Percentiles rank a stretch among this genome's conserved stretches.
These are phyloP conservation scores for Pyrrhoderma noxium DNA, from an alignment of 1,284 basidiomycete species.

Conservation along the genomic window DNA sequence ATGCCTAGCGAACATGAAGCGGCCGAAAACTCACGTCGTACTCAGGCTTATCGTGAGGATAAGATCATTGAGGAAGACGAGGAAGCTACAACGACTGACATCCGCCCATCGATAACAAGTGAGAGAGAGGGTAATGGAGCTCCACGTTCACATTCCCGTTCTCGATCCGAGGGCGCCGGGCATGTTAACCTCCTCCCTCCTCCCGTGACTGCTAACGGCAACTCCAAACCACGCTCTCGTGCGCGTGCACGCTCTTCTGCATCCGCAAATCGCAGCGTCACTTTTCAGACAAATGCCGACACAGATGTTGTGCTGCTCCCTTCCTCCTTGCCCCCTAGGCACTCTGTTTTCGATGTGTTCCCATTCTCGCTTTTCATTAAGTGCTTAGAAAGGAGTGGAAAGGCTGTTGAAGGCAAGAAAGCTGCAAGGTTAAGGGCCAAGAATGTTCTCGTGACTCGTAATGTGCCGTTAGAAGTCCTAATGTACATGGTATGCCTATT, in stretches of 20 bases:
- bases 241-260: not conserved
- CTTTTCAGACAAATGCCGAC: slow-evolving; percentile 16
- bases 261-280: slow-evolving; percentile 15
- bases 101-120: not conserved
- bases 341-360: slow-evolving; percentile 58
- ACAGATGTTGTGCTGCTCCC: slow-evolving; percentile 49
- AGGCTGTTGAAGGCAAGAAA: slow-evolving; percentile 49
- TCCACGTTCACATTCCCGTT: not conserved
- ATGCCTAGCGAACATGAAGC: slow-evolving; percentile 37
- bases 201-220: slow-evolving; percentile 6
- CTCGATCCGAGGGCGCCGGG: not conserved
- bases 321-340: slow-evolving; percentile 53
- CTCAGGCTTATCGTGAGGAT: slow-evolving; percentile 5
- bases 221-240: not conserved
- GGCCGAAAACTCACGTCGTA: slow-evolving; percentile 8
- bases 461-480: slow-evolving; percentile 67
- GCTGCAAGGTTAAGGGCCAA: slow-evolving; percentile 46
- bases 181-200: slow-evolving; percentile 9
- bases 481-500: slow-evolving; percentile 54
- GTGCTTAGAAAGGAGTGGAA: slow-evolving; percentile 38
- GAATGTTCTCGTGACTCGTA: slow-evolving; percentile 42
- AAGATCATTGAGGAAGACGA: not conserved
- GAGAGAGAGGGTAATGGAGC: too few species aligned
- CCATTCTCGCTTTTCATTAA: slow-evolving; percentile 58
- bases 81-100: not conserved